phyloP scores from a whole-genome alignment of 805 yeast genomes.

The Kuraishia molischiana region DNA sequence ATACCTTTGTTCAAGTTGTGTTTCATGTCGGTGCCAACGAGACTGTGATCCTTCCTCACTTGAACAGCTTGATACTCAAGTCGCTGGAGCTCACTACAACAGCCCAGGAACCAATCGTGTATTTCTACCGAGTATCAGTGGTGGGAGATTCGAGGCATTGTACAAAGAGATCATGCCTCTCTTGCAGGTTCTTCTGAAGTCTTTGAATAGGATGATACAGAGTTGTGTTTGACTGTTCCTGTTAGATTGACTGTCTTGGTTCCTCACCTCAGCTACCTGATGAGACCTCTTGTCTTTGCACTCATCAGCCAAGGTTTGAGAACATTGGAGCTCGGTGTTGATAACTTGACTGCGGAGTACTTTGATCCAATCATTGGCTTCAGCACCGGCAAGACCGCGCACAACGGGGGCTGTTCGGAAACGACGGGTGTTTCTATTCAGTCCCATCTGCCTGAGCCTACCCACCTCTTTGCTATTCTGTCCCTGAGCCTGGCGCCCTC shows the following conservation, averaged over 20 bases:
- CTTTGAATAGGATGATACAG: constrained; percentile 76
- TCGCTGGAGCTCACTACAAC: constrained; percentile 72
- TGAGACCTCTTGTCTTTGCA: constrained; percentile 88
- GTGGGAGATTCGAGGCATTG: constrained; percentile 91
- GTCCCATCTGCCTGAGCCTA: background rate
- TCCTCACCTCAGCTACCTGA: constrained; percentile 80
- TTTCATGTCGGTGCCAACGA: constrained; percentile 94
- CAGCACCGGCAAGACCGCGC: constrained; percentile 40
- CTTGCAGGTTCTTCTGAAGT: constrained; percentile 75
- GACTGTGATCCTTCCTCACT: constrained; percentile 77
- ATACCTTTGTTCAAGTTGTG: constrained; percentile 84
- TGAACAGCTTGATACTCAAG: constrained; percentile 72
- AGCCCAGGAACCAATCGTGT: constrained; percentile 85
- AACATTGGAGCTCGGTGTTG: constrained; percentile 92
- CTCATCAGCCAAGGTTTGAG: constrained; percentile 90
- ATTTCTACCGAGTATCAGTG: constrained; percentile 87
- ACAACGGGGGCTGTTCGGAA: constrained; percentile 46
- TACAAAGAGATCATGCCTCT: constrained; percentile 92
- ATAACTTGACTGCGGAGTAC: constrained; percentile 90
- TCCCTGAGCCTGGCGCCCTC: background rate
- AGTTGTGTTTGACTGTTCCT: constrained; percentile 90
- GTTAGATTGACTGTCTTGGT: constrained; percentile 88
- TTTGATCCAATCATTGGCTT: constrained; percentile 58
- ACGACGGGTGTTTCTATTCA: constrained; percentile 66
- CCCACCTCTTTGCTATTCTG: too few relatives aligned